Evolutionary conservation across 257 asterid genomes (phyloP).

Genomic region (Nicotiana tomentosiformis): DNA sequence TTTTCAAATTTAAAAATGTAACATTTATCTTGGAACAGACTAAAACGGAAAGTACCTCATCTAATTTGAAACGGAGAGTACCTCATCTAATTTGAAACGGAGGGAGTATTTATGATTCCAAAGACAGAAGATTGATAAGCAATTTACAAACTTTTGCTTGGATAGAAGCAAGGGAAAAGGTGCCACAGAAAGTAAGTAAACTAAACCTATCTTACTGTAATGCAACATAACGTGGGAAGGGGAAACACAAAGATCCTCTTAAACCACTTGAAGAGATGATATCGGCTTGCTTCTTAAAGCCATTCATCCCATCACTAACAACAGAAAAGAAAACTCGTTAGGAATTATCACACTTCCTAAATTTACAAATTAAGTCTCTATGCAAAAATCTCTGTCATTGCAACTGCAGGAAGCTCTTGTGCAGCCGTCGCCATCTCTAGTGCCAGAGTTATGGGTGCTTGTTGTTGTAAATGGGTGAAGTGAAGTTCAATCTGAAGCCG

Average conservation of each 20-base stretch:
- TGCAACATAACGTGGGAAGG: not conserved
- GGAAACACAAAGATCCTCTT: not conserved
- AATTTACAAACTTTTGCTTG: slow-evolving; percentile 7
- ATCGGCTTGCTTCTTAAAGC: slow-evolving; percentile 20
- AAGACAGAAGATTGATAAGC: not conserved
- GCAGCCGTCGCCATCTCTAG: slow-evolving; percentile 13
- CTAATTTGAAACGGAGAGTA: no score
- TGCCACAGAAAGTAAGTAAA: not conserved
- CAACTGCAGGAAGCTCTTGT: slow-evolving; percentile 22
- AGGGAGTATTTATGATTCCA: not conserved
- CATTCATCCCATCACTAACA: slow-evolving; percentile 5
- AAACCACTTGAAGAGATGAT: slow-evolving; percentile 2
- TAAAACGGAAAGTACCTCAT: no score
- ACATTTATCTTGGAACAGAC: no score
- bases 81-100: no score
- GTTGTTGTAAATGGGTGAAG: slow-evolving; percentile 41
- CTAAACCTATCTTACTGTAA: not conserved
- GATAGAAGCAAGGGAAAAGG: not conserved
- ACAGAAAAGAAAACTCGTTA: slow-evolving; percentile 11
- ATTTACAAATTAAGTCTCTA: slow-evolving; percentile 27
- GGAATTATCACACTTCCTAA: slow-evolving; percentile 18
- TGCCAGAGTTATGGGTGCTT: slow-evolving; percentile 5
- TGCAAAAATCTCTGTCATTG: slow-evolving; percentile 12
- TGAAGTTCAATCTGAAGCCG: slow-evolving; percentile 91
- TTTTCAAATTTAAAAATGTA: no score